A percentile compares a stretch with the other conserved stretches of the same genome.
Conservation (phyloP, 2,329 filamentous ascomycete species). For the Penicillium brasilianum region DNA sequence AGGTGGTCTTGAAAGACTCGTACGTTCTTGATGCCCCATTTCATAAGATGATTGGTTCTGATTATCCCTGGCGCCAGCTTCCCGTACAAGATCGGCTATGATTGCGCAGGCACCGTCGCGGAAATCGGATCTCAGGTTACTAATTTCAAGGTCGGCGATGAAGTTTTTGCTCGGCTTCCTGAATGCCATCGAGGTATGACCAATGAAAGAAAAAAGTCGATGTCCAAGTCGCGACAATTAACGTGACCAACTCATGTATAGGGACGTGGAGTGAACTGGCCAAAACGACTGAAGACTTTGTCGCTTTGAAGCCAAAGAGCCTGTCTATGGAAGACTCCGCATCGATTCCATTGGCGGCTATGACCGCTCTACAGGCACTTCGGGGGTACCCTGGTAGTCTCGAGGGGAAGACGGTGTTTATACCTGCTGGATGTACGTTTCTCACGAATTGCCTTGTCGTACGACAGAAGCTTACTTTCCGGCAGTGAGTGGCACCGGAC, state of each 20-base stretch:
- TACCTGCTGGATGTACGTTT: conserved; percentile 51
- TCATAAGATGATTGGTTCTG: not conserved
- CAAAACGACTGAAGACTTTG: conserved; percentile 37
- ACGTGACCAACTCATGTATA: conserved; percentile 9
- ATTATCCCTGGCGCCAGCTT: conserved; percentile 35
- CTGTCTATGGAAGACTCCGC: conserved; percentile 50
- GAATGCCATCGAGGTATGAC: conserved; percentile 28
- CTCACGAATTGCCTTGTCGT: not conserved
- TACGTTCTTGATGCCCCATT: conserved; percentile 17
- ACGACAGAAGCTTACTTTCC: conserved; percentile 5
- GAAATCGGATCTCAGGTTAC: conserved; percentile 42
- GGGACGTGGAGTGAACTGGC: conserved; percentile 46
- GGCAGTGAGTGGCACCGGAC: conserved; percentile 54
- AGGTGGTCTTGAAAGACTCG: conserved; percentile 36
- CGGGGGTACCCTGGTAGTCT: conserved; percentile 49
- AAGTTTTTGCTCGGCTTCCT: conserved; percentile 43
- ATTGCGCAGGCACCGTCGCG: conserved; percentile 46
- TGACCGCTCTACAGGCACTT: conserved; percentile 53
- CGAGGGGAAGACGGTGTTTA: conserved; percentile 57
- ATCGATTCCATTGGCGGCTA: conserved; percentile 44
- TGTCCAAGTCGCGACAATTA: not conserved
- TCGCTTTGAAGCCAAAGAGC: conserved; percentile 47
- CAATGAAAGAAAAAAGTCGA: not conserved
- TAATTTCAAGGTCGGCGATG: conserved; percentile 46
- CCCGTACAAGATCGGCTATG: conserved; percentile 51